A percentile compares a stretch with the other conserved stretches of the same genome.
These are phyloP conservation scores for Spatholobus suberectus DNA, from an alignment of 306 rosid genomes.

Conservation along the genomic window DNA sequence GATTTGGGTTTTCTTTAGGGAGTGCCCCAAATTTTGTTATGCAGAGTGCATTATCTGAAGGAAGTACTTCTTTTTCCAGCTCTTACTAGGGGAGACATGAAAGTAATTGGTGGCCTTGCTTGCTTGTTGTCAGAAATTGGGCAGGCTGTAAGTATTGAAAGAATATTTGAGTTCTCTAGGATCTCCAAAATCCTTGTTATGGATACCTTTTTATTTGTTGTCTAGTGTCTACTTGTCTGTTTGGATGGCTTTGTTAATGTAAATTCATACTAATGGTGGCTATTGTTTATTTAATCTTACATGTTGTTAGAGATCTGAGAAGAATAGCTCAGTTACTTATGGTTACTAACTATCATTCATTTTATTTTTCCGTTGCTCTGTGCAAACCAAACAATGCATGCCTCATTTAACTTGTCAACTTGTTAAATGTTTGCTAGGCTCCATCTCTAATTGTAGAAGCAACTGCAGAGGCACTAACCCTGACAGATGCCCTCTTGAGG, in stretches of 20 bases:
- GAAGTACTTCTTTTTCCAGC: constrained; percentile 90
- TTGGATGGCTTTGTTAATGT: constrained; percentile 29
- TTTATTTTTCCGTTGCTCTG: background rate
- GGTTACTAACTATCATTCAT: constrained; percentile 24
- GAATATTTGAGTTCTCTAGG: constrained; percentile 30
- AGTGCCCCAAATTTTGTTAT: constrained; percentile 82
- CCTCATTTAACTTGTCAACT: constrained; percentile 42
- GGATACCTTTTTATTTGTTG: constrained; percentile 17
- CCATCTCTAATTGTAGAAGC: constrained; percentile 90
- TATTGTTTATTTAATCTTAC: constrained; percentile 9
- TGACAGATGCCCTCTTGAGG: constrained; percentile 92
- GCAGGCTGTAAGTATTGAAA: constrained; percentile 79
- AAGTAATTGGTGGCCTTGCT: constrained; percentile 87
- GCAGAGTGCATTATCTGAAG: constrained; percentile 84
- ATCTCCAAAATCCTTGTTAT: constrained; percentile 29
- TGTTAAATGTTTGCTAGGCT: constrained; percentile 62
- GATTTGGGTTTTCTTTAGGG: constrained; percentile 72
- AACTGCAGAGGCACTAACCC: constrained; percentile 79
- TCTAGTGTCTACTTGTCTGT: background rate
- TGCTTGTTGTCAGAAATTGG: constrained; percentile 95
- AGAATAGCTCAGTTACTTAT: background rate
- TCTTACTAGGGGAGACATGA: constrained; percentile 76
- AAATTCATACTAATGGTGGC: constrained; percentile 11
- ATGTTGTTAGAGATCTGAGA: constrained; percentile 22
- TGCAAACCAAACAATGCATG: constrained; percentile 29